phyloP scores from a whole-genome alignment of 2,329 filamentous ascomycete genomes.

The Claviceps africana region DNA sequence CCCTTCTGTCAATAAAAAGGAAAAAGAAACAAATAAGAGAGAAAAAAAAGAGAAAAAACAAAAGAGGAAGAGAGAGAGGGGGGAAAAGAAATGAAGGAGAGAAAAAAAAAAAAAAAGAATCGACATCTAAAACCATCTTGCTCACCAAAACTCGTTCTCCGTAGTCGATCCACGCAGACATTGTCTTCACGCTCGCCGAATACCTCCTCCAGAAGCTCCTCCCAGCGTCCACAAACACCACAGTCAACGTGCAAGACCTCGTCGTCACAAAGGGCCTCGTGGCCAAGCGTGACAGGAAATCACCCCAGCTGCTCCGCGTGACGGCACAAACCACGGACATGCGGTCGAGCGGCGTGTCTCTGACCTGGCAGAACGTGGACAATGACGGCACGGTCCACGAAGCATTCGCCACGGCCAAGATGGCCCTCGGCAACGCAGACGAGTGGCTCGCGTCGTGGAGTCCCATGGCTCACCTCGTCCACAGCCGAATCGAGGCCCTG shows the following conservation, averaged over 20 bases:
- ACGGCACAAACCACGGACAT: conserved; percentile 25
- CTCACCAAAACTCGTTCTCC: neutral
- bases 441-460: conserved; percentile 42
- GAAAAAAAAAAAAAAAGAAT: neutral
- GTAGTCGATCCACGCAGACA: conserved; percentile 36
- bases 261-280: conserved; percentile 44
- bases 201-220: conserved; percentile 50
- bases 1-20: no score
- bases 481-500: conserved; percentile 43
- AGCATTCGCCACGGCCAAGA: conserved; percentile 7
- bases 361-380: conserved; percentile 17
- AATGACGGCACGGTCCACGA: conserved; percentile 4
- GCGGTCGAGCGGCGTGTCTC: conserved; percentile 26
- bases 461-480: conserved; percentile 49
- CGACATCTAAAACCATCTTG: neutral
- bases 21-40: neutral
- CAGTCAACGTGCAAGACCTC: conserved; percentile 51
- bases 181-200: conserved; percentile 47
- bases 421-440: conserved; percentile 34
- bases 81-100: neutral
- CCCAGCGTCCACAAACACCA: conserved; percentile 40
- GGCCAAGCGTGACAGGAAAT: conserved; percentile 13
- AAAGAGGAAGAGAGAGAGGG: neutral
- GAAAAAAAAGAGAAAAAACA: neutral
- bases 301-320: conserved; percentile 19